A percentile compares a stretch with the other conserved stretches of the same genome.
These are phyloP conservation scores for Malus orientalis DNA, from an alignment of 306 rosid genomes.

Conservation along the genomic window DNA sequence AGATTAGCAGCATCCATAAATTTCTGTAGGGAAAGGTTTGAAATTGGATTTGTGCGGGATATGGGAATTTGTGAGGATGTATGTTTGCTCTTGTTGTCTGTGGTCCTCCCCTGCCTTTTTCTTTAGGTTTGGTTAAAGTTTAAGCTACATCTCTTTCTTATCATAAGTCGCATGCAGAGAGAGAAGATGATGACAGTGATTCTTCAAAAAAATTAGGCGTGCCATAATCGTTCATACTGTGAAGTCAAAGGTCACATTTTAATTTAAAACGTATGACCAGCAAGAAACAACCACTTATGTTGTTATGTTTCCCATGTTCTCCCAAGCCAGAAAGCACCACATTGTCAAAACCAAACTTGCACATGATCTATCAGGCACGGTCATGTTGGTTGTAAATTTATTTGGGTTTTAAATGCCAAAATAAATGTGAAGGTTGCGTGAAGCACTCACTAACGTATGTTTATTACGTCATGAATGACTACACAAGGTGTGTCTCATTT, in stretches of 20 bases:
- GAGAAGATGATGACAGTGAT: neutral
- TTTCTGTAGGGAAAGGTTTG: neutral
- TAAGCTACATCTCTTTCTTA: conserved; percentile 24
- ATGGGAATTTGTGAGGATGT: neutral
- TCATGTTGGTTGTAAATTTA: neutral
- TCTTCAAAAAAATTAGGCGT: neutral
- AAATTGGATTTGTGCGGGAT: neutral
- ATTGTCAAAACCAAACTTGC: neutral
- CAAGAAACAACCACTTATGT: neutral
- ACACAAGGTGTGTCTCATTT: too few relatives aligned
- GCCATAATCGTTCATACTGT: neutral
- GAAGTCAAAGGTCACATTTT: neutral
- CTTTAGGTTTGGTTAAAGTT: conserved; percentile 29
- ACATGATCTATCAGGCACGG: neutral
- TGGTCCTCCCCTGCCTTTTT: conserved; percentile 26
- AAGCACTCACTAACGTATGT: too few relatives aligned
- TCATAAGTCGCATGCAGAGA: conserved; percentile 21
- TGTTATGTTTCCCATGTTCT: neutral
- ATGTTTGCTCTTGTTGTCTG: conserved; percentile 11
- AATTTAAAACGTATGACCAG: neutral
- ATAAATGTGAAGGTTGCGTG: neutral
- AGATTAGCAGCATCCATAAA: neutral
- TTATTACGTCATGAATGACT: too few relatives aligned
- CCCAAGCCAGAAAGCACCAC: neutral
- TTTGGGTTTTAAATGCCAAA: neutral